A percentile compares a stretch with the other conserved stretches of the same genome.
Evolutionary conservation across 179 eudicot genomes (phyloP).

Genomic region (Nepenthes alata): DNA sequence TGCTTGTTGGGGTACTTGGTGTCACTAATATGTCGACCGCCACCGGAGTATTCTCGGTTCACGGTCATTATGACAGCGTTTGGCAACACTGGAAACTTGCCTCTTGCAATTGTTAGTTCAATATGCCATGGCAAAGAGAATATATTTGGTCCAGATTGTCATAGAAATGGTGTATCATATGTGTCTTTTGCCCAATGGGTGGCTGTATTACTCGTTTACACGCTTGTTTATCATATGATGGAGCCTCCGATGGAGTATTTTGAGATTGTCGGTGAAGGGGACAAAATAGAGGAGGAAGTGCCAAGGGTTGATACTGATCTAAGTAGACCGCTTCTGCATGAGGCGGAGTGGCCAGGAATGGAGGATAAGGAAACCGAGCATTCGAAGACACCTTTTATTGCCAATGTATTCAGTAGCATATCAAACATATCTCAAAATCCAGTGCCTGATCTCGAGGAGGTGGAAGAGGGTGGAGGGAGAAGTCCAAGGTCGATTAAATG

Average conservation of each 20-base stretch:
- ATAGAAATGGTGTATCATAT: constrained; percentile 31
- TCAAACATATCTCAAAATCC: constrained; percentile 17
- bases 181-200: constrained; percentile 44
- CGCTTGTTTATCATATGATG: constrained; percentile 52
- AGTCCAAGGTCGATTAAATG: constrained; percentile 17
- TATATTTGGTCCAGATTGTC: constrained; percentile 33
- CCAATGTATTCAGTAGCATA: constrained; percentile 26
- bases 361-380: constrained; percentile 37
- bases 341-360: constrained; percentile 52
- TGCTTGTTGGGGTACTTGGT: constrained; percentile 29
- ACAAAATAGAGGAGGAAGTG: constrained; percentile 11
- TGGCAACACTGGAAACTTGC: constrained; percentile 47
- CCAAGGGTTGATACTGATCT: constrained; percentile 6
- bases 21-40: constrained; percentile 30
- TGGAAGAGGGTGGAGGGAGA: constrained; percentile 6
- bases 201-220: constrained; percentile 34
- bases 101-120: constrained; percentile 30
- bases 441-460: constrained; percentile 11
- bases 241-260: constrained; percentile 39
- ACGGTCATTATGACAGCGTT: constrained; percentile 40
- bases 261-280: constrained; percentile 22
- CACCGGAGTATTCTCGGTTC: constrained; percentile 30
- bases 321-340: constrained; percentile 33
- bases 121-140: constrained; percentile 27
- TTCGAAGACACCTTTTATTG: constrained; percentile 34